A percentile compares a stretch with the other conserved stretches of the same genome.
Conservation (phyloP, 202 grass and related monocot genomes). For the Bolboschoenoplectus hybrid region DNA sequence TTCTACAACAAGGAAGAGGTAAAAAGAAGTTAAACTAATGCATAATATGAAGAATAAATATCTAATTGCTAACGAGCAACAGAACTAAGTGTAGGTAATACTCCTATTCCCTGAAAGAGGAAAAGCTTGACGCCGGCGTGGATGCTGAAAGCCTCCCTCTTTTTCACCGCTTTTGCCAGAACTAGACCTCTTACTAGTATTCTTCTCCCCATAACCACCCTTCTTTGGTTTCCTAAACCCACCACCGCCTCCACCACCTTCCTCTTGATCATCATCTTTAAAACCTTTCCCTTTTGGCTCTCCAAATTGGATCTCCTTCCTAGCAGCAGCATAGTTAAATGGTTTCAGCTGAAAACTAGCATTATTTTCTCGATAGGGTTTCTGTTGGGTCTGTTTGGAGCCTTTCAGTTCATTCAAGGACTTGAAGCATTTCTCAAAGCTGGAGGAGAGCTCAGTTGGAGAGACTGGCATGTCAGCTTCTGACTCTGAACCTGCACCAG, state of each 20-base stretch:
- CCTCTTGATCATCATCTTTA: constrained; percentile 49
- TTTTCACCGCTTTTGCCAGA: constrained; percentile 41
- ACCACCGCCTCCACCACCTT: constrained; percentile 39
- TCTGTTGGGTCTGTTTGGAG: constrained; percentile 21
- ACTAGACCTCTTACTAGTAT: constrained; percentile 23
- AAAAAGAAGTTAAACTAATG: background rate
- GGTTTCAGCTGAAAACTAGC: constrained; percentile 48
- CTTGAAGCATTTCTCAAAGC: constrained; percentile 54
- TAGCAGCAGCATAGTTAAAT: constrained; percentile 67
- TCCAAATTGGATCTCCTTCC: constrained; percentile 57
- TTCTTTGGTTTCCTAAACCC: constrained; percentile 38
- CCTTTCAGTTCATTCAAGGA: constrained; percentile 62
- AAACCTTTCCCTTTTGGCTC: constrained; percentile 47
- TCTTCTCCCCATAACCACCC: constrained; percentile 40
- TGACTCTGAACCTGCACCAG: constrained; percentile 19
- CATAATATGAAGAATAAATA: constrained; percentile 32
- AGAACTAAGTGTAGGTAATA: constrained; percentile 54
- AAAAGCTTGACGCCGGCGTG: constrained; percentile 51
- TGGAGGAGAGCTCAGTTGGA: constrained; percentile 45
- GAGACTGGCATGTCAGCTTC: constrained; percentile 42
- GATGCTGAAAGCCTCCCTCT: constrained; percentile 44
- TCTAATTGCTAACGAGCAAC: background rate
- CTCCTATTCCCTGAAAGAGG: constrained; percentile 63
- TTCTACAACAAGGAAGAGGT: constrained; percentile 14
- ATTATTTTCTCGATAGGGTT: constrained; percentile 19